Conservation (phyloP, 2,329 filamentous ascomycete species). For the Aureobasidium pullulans region DNA sequence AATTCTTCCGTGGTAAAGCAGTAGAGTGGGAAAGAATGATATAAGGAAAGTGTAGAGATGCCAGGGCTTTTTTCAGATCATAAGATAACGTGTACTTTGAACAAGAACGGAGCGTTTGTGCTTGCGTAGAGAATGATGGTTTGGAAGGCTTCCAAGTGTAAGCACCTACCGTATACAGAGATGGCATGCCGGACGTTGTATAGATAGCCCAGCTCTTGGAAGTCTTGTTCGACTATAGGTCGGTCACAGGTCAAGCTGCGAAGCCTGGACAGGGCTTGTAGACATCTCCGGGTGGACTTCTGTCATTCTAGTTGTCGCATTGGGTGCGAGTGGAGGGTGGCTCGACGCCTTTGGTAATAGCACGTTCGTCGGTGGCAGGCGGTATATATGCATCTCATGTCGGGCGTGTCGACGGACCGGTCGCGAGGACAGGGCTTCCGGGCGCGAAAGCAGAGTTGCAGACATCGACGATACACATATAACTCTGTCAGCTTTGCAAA, state of each 20-base stretch:
- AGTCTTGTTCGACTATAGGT: background rate
- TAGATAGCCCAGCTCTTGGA: background rate
- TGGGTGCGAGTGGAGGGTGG: background rate
- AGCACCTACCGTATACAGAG: background rate
- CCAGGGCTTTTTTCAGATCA: background rate
- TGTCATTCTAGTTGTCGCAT: background rate
- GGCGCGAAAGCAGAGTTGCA: background rate
- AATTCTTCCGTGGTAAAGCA: background rate
- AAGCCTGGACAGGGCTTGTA: background rate
- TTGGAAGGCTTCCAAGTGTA: background rate
- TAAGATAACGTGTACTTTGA: background rate
- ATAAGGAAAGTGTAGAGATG: background rate
- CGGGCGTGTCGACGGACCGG: background rate
- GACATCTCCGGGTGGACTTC: too few species aligned
- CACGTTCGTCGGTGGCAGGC: background rate
- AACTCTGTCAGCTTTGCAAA: background rate
- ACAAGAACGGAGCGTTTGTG: background rate
- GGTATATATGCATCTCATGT: background rate
- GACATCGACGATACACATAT: background rate
- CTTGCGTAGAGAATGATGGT: background rate
- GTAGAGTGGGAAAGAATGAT: background rate
- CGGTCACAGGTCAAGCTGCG: background rate
- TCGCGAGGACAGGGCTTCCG: background rate
- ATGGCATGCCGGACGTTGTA: background rate
- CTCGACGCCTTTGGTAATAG: background rate